These are phyloP conservation scores for Beauveria asiatica DNA, from an alignment of 2,329 filamentous ascomycete species.

Conservation along the genomic window DNA sequence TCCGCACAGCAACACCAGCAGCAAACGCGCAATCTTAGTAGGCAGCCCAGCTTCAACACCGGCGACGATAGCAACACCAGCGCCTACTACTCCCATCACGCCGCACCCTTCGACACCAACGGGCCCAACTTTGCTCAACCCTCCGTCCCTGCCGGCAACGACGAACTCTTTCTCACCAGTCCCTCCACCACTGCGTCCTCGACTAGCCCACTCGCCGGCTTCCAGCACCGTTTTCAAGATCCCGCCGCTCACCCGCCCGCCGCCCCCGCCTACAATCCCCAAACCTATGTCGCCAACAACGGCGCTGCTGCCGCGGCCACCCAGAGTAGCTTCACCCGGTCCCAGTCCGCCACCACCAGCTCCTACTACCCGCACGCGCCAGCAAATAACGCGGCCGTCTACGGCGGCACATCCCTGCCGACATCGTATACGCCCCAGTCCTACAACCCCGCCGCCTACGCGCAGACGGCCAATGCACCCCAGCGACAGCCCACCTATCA, in stretches of 20 bases:
- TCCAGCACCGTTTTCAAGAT: constrained; percentile 43
- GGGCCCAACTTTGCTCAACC: constrained; percentile 13
- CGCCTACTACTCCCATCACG: constrained; percentile 37
- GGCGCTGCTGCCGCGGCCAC: constrained; percentile 11
- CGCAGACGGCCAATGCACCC: constrained; percentile 32
- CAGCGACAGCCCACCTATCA: constrained; percentile 45
- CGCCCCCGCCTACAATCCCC: constrained; percentile 59
- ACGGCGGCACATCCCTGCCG: constrained; percentile 26
- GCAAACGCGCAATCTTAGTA: constrained; percentile 29
- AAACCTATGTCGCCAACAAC: constrained; percentile 41
- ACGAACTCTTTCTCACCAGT: constrained; percentile 58
- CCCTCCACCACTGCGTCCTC: constrained; percentile 26
- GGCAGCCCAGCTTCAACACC: constrained; percentile 65
- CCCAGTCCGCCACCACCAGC: constrained; percentile 43
- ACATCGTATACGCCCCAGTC: constrained; percentile 42
- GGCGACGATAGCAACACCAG: constrained; percentile 53
- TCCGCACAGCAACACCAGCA: constrained; percentile 14
- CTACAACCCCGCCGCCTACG: constrained; percentile 55
- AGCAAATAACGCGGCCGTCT: constrained; percentile 27
- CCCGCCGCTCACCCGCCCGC: constrained; percentile 37
- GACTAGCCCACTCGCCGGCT: constrained; percentile 36
- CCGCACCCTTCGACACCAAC: constrained; percentile 18
- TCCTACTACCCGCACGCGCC: constrained; percentile 39
- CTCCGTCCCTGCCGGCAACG: constrained; percentile 26
- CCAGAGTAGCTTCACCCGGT: constrained; percentile 25